A percentile compares a stretch with the other conserved stretches of the same genome.
Conservation (phyloP, 192 early-diverging fungal species). For the Kappamyces sp. region DNA sequence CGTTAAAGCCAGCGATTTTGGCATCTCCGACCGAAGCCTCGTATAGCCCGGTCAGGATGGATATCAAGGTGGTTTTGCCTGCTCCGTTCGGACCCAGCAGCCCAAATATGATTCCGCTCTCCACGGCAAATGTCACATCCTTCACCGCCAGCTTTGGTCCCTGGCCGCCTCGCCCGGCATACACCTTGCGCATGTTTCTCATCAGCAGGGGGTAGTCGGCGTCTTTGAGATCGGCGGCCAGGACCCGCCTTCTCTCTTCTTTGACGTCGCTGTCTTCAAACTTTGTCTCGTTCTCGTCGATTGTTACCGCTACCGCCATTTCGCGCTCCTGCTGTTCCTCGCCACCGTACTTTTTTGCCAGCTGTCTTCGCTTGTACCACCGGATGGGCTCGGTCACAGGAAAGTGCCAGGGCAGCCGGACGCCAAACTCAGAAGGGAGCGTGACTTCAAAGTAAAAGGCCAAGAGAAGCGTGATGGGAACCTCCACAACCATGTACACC, state of each 20-base stretch:
- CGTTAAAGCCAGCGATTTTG: constrained; percentile 50
- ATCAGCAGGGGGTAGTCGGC: constrained; percentile 48
- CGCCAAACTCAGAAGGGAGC: constrained; percentile 63
- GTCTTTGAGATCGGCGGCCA: constrained; percentile 34
- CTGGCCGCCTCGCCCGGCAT: constrained; percentile 28
- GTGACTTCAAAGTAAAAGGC: constrained; percentile 39
- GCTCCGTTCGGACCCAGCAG: constrained; percentile 52
- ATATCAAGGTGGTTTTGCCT: constrained; percentile 61
- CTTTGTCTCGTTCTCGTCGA: neutral
- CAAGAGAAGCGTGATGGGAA: constrained; percentile 38
- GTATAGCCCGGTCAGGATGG: constrained; percentile 65
- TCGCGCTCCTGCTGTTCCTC: constrained; percentile 41
- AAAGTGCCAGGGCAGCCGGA: constrained; percentile 60
- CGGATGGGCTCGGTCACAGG: constrained; percentile 29
- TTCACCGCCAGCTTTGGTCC: constrained; percentile 58
- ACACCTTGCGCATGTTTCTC: constrained; percentile 60
- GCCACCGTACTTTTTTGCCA: constrained; percentile 46
- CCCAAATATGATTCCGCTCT: constrained; percentile 55
- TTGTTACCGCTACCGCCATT: constrained; percentile 37
- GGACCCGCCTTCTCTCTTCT: constrained; percentile 43
- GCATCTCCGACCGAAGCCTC: constrained; percentile 53
- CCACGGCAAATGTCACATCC: constrained; percentile 59
- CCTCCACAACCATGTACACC: constrained; percentile 47
- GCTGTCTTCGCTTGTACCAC: neutral
- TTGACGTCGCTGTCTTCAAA: constrained; percentile 54